Base-by-base conservation (phyloP, 495 filamentous ascomycete genomes). In the Xanthoparmelia taractica region DNA sequence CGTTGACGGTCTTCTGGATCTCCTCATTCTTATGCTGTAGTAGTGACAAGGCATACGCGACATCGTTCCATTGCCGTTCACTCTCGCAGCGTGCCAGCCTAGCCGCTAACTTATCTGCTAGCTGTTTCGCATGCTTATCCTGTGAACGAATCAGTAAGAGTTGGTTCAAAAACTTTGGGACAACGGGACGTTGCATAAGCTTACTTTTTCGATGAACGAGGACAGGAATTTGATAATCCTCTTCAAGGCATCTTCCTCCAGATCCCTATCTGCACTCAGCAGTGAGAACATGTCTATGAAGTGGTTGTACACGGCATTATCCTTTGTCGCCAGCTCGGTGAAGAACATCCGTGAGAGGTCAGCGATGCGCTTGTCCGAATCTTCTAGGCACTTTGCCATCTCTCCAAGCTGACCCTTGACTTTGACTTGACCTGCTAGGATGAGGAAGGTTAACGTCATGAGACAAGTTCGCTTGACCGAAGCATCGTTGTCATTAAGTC, bases 371-470 rank as follows among this genome's bases (percentile, higher is more conserved):
- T 91, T 93, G 69, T 99, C 94, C 2, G 87, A 84, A 66, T 97
- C 95, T 73, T 99, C 94, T 34, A 97, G 80, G 71, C 94, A 99
- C 75, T 97, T 97, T 25, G 94, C 94, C 94, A 99, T 99, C 75
- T 97, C 94, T 33, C 94, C 95, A 27, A 99, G 80, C 75, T 99
- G 94, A n/a, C 94, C 94, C 78, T 99, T 99, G 72, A 99, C 94
- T 77, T 99, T 99, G 74, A 99, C 94, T 75, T 99, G 94, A 25
- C 94, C 94, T 0, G 94, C 94, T 33, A 99, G 77, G 70, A 99
- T 99, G 36, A 97, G 76, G 80, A 99, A 99, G 4, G 95, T 99
- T 63, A 99, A 77, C 4, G 94, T 97, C 94, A 97, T 99, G 18
- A 99, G 82, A 75, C 94, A 99, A 1, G 94, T 99, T 11, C 94